Percentiles rank a stretch among this genome's conserved stretches.
Evolutionary conservation across 176 grass and related monocot genomes (phyloP).

Genomic region (Carex kokanica): DNA sequence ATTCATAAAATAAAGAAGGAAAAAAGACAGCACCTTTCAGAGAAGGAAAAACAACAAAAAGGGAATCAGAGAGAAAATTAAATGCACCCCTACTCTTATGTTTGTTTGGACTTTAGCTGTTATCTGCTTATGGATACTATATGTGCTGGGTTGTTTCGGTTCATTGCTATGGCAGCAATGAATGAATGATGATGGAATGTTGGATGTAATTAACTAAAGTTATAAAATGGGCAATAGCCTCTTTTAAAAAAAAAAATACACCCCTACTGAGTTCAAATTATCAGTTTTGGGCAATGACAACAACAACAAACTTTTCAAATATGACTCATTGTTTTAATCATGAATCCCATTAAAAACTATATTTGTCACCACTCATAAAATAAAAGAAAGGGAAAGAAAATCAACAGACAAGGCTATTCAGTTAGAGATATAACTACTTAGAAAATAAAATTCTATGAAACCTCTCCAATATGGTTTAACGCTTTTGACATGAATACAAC

Average conservation of each 20-base stretch:
- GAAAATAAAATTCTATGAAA: neutral
- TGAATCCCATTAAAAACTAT: neutral
- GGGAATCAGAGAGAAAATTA: neutral
- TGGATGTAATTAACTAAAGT: too few species aligned
- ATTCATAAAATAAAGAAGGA: neutral
- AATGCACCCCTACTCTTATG: too few species aligned
- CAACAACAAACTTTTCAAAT: neutral
- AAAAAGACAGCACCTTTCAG: neutral
- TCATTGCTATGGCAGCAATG: too few species aligned
- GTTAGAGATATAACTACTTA: neutral
- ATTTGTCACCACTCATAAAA: neutral
- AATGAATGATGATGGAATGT: too few species aligned
- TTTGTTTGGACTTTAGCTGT: too few species aligned
- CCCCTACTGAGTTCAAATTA: neutral
- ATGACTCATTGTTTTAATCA: neutral
- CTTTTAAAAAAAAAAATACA: too few species aligned
- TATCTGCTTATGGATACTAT: too few species aligned
- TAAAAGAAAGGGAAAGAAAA: neutral
- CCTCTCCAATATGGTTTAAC: neutral
- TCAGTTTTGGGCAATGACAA: neutral
- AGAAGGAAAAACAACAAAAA: neutral
- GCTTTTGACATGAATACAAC: slow-evolving; percentile 6
- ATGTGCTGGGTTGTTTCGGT: too few species aligned
- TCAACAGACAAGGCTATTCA: neutral
- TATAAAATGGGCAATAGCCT: too few species aligned